Conservation (phyloP, 1,139 yeast species). For the Candida tetrigidarum region DNA sequence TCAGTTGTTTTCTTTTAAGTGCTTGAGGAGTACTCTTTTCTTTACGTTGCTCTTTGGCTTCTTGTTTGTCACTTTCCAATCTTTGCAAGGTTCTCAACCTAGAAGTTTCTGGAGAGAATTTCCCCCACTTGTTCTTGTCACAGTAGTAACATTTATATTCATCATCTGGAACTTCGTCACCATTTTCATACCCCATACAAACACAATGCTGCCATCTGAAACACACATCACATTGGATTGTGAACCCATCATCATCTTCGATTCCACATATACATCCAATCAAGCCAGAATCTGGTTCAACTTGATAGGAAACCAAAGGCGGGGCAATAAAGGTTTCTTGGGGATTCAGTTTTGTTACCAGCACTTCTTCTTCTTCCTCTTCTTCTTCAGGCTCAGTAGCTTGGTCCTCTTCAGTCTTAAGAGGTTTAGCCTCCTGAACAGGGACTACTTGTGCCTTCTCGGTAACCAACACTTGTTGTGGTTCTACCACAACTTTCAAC, state of each 20-base stretch:
- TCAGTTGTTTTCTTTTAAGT: constrained; percentile 34
- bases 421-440: constrained; percentile 7
- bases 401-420: constrained; percentile 16
- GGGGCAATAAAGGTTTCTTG: constrained; percentile 24
- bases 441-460: constrained; percentile 9
- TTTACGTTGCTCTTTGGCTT: constrained; percentile 5
- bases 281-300: constrained; percentile 79
- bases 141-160: constrained; percentile 81
- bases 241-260: constrained; percentile 93
- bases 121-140: constrained; percentile 58
- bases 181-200: constrained; percentile 79
- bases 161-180: constrained; percentile 80
- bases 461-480: constrained; percentile 8
- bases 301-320: constrained; percentile 52
- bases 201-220: constrained; percentile 94
- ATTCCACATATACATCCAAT: constrained; percentile 91
- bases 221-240: constrained; percentile 92
- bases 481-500: constrained; percentile 21
- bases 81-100: constrained; percentile 40
- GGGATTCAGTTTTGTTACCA: neutral
- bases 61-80: constrained; percentile 20
- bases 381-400: constrained; percentile 25
- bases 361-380: constrained; percentile 16
- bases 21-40: constrained; percentile 8
- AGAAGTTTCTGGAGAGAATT: constrained; percentile 48